Evolutionary conservation across 352 stramenopile species (phyloP), one percentile per base, ranked within the genome.

Genomic region (Phytophthora kernoviae): DNA sequence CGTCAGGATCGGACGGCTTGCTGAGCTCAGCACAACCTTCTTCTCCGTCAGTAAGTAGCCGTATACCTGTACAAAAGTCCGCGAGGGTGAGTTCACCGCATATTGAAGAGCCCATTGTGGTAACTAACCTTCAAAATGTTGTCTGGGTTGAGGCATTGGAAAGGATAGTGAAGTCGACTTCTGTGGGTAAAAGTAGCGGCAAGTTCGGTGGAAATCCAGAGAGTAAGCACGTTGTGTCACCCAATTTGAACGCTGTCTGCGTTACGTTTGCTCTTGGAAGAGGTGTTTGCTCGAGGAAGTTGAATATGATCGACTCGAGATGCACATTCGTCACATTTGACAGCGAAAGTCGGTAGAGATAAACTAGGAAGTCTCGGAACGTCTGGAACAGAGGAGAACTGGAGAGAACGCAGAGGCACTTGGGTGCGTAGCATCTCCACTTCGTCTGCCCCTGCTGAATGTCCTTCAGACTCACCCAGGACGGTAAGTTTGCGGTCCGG

Each of bases 151-250:
- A 93, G 73, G 40, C 75, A 81, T 51, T 93, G 81, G 40, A 91
- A 89, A 90, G 53, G 12, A 93, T 56, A 0, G 75, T 86, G 24
- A 93, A 93, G 26, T 90, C 81, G 0, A 91, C 68, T 70, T 93
- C 74, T 1, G 58, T 67, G 2, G 83, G 73, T 10, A 70, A 81
- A 18, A 88, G 81, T 0, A 62, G 26, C 5, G 77, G 66, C 11
- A 65, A 56, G 4, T 51, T 62, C 0, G 62, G 6, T 5, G 57
- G 39, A 9, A 73, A 71, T 2, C 62, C 64, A 7, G 65, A 71
- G 4, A 90, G 44, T 5, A 90, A 30, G 21, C 65, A 73, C 5
- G 58, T 56, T 1, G 52, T 68, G 17, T 85, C 63, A 2, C 64
- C 58, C 2, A 91, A 48, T 42, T 68, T 67, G 41, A 87, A 77